Evolutionary conservation across 371 early-diverging fungal species (phyloP).

Genomic region (Fennellomyces sp.): DNA sequence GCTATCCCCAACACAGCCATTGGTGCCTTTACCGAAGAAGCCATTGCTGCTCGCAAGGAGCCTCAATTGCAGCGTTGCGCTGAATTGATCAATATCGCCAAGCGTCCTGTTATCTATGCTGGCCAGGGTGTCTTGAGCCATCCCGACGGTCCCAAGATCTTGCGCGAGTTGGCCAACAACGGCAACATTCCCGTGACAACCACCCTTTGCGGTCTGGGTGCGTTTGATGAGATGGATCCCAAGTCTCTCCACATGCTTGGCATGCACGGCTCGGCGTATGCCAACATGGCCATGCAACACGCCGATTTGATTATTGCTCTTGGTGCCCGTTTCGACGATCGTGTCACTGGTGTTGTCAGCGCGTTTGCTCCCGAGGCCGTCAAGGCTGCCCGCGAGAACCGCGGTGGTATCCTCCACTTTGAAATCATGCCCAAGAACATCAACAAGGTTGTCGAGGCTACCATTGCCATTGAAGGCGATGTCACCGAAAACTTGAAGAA

Average conservation of each 20-base stretch:
- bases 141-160: conserved; percentile 80
- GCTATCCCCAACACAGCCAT: conserved; percentile 52
- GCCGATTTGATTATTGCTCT: conserved; percentile 95
- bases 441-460: conserved; percentile 94
- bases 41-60: conserved; percentile 55
- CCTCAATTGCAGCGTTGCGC: conserved; percentile 68
- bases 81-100: conserved; percentile 84
- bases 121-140: conserved; percentile 89
- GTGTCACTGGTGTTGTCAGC: conserved; percentile 91
- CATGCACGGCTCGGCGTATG: conserved; percentile 97
- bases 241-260: conserved; percentile 96
- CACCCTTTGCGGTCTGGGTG: conserved; percentile 91
- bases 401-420: conserved; percentile 97
- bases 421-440: conserved; percentile 99
- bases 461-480: conserved; percentile 93
- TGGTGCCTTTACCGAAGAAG: conserved; percentile 45
- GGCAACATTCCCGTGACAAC: conserved; percentile 97
- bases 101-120: conserved; percentile 93
- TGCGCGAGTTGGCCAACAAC: conserved; percentile 79
- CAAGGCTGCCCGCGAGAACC: conserved; percentile 83
- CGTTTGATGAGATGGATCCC: conserved; percentile 90
- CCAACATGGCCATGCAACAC: conserved; percentile 95
- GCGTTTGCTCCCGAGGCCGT: conserved; percentile 92
- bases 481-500: conserved; percentile 82
- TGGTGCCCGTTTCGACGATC: conserved; percentile 98